Base-by-base conservation (phyloP, 495 filamentous ascomycete genomes). In the Aspergillus affinis region DNA sequence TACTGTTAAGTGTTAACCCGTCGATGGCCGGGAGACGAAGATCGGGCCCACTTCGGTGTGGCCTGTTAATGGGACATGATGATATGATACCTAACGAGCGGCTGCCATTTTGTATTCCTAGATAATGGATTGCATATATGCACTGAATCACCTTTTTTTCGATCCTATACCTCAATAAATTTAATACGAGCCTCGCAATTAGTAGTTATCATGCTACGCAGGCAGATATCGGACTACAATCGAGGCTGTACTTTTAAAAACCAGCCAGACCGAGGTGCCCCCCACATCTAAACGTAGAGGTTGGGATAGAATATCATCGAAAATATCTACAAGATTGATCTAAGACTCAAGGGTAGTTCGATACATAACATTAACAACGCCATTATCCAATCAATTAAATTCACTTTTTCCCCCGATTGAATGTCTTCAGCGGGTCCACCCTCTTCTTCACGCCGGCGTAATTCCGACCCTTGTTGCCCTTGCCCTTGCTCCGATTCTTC, bases 391-490 rank as follows among this genome's bases (percentile, higher is more conserved):
- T 13, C 13, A 15, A 13, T 41, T 41, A 8, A 41, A 41, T 15
- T 61, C 60, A 74, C 61, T 73, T 77, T 51, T 67, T 63, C 1
- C 69, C 70, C 51, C 69, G 64, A 71, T 90, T 96, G 72, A 97
- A 96, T 10, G 88, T 90, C 80, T 93, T 97, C 72, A 98, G 76
- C 45, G 93, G 92, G 81, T 98, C 90, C 56, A 78, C 75, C 68
- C 36, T 41, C 36, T 85, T 90, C 59, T 85, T 59, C 21, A 55
- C 76, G 56, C 72, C 73, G 17, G 73, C 72, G 13, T 79, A 78
- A 60, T 81, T 84, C 58, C 75, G 78, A 54, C 82, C 81, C 61
- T 74, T 80, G 1, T 74, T 80, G 2, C 78, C 81, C 62, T 74
- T 79, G 2, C 79, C 81, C 59, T 82, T 83, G 17, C 69, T 76